Evolutionary conservation across 148 eudicot genomes (phyloP), one percentile per base, ranked within the genome.

Genomic region (Suaeda aralocaspica): DNA sequence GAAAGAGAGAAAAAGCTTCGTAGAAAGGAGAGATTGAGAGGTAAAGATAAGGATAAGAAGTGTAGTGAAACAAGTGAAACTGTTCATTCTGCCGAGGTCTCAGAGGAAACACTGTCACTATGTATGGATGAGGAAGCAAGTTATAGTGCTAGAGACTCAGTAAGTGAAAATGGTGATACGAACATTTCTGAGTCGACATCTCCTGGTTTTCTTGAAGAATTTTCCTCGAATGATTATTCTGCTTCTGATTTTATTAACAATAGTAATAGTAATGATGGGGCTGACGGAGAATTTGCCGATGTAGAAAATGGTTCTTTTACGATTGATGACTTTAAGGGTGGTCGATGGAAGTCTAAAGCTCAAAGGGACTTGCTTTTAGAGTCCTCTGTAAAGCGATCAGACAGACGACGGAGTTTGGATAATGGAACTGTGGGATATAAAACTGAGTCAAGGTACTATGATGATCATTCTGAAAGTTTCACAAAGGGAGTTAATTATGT

Each of bases 1-100:
- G 98, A 94, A 78, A 83, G 89, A 81, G 97, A 91, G 82, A 94
- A 91, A 70, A 94, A 94, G 82, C 93, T 89, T 14, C 84, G 97
- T 42, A 86, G 96, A 74, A 94, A 91, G 78, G 99, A 94, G 88
- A 89, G 97, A 76, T 74, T 89, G 72, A 91, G 93, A 81, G 96
- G 76, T 41, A 94, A 94, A 78, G 99, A 91, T 59, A 94, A 84
- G 73, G 99, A 91, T 72, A 91, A 83, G 69, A 88, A 79, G 70
- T 78, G 79, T 71, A 72, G 68, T 71, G 86, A 84, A 72, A 72
- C 79, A 41, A 77, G 80, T 69, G 78, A 78, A 52, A 66, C 74
- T 59, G 59, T 79, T 73, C 64, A 49, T 52, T 80, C 66, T 70
- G 42, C 67, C 34, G 79, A 81, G 75, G 72, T 64, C 62, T 31